Evolutionary conservation across 305 asterid genomes (phyloP).

Genomic region (Fraxinus ornus): DNA sequence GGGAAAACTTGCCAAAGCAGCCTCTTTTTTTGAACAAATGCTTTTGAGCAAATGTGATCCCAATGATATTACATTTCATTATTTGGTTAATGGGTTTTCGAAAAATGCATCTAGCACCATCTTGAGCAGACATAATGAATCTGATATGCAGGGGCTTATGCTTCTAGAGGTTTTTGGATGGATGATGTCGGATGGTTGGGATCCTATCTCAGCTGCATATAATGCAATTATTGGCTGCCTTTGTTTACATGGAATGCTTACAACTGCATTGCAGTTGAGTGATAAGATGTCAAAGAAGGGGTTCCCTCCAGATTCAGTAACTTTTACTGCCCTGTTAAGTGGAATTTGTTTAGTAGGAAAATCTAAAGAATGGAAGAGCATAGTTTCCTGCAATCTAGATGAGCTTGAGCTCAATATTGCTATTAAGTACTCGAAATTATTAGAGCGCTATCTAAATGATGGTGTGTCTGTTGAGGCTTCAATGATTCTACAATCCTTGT

Average conservation of each 20-base stretch:
- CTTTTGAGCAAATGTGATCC: constrained; percentile 66
- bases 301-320: constrained; percentile 40
- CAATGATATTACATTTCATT: constrained; percentile 69
- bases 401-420: constrained; percentile 47
- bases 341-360: constrained; percentile 66
- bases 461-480: constrained; percentile 53
- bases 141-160: constrained; percentile 36
- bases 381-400: constrained; percentile 41
- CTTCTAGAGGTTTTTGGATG: constrained; percentile 52
- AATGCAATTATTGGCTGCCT: constrained; percentile 62
- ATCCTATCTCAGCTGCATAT: constrained; percentile 65
- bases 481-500: constrained; percentile 52
- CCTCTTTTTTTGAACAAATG: constrained; percentile 71
- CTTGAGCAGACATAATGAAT: constrained; percentile 20
- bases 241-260: constrained; percentile 61
- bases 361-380: constrained; percentile 65
- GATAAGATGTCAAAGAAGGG: constrained; percentile 55
- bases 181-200: constrained; percentile 62
- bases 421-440: constrained; percentile 47
- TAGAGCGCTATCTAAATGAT: constrained; percentile 47
- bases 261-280: constrained; percentile 47
- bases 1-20: constrained; percentile 65
- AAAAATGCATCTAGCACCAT: constrained; percentile 29
- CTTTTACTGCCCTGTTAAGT: constrained; percentile 60
- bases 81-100: constrained; percentile 72